phyloP scores from a whole-genome alignment of 2,329 filamentous ascomycete species.

The Fusarium musae region DNA sequence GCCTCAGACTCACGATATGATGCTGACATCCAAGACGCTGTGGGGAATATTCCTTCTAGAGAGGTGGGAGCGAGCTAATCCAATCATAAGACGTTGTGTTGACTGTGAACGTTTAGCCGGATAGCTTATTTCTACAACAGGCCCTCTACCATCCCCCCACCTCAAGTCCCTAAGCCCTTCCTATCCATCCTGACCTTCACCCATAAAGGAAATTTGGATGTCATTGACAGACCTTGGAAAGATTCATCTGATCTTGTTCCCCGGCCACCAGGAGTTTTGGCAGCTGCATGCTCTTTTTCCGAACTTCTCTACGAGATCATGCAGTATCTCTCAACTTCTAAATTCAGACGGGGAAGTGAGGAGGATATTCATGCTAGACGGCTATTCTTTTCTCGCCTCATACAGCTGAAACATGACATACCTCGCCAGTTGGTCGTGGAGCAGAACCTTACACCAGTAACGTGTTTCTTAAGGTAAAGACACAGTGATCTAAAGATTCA shows the following conservation, averaged over 20 bases:
- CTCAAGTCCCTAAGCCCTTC: neutral
- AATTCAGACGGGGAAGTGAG: neutral
- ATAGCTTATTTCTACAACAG: slow-evolving; percentile 4
- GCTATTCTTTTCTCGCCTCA: neutral
- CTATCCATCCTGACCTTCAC: neutral
- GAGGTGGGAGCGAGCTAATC: neutral
- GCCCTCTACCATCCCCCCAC: neutral
- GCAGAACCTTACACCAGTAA: neutral
- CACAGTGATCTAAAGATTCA: rapidly evolving
- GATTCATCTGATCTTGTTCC: neutral
- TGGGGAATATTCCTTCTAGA: slow-evolving; percentile 1
- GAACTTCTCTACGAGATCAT: slow-evolving; percentile 1
- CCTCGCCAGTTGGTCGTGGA: neutral
- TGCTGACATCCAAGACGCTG: neutral
- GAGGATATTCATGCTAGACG: neutral
- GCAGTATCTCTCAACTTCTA: neutral
- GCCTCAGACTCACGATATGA: neutral
- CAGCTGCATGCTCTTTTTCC: neutral
- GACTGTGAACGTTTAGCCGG: neutral
- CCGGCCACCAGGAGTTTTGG: neutral
- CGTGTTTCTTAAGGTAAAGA: neutral
- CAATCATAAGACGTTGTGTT: neutral
- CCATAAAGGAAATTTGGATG: neutral
- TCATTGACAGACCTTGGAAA: neutral
- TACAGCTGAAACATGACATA: neutral